These are phyloP conservation scores for Casuarina glauca DNA, from an alignment of 306 rosid species.

Conservation along the genomic window DNA sequence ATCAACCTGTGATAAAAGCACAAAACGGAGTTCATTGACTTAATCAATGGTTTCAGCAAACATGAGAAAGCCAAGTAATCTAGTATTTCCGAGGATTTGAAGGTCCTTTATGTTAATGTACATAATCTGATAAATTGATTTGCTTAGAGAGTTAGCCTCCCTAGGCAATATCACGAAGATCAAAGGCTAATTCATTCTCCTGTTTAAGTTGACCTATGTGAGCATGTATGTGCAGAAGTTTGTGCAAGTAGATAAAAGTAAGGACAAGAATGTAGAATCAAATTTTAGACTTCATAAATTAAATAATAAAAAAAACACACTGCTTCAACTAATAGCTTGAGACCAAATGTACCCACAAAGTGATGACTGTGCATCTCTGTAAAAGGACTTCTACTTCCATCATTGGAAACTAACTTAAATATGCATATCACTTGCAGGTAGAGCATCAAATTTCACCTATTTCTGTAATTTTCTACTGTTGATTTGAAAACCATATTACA, in stretches of 20 bases:
- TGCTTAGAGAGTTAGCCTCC: background rate
- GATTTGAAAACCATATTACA: background rate
- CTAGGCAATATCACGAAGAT: background rate
- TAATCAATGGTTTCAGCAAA: background rate
- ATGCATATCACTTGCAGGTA: background rate
- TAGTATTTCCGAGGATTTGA: background rate
- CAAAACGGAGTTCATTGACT: slow-evolving; percentile 9
- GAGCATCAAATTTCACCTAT: background rate
- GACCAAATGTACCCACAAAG: background rate
- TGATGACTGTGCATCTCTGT: background rate
- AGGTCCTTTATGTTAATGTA: background rate
- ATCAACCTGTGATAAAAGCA: slow-evolving; percentile 49
- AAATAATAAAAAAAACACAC: background rate
- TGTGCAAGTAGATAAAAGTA: background rate
- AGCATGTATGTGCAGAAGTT: background rate
- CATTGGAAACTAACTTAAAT: background rate
- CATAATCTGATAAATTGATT: background rate
- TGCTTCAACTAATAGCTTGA: background rate
- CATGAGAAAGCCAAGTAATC: background rate
- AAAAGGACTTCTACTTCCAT: background rate
- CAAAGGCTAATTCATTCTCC: background rate
- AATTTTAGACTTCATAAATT: background rate
- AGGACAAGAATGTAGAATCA: background rate
- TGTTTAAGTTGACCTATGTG: background rate
- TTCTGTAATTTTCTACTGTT: background rate